Evolutionary conservation across 1,284 basidiomycete species (phyloP).

Genomic region (Inonotus obliquus): DNA sequence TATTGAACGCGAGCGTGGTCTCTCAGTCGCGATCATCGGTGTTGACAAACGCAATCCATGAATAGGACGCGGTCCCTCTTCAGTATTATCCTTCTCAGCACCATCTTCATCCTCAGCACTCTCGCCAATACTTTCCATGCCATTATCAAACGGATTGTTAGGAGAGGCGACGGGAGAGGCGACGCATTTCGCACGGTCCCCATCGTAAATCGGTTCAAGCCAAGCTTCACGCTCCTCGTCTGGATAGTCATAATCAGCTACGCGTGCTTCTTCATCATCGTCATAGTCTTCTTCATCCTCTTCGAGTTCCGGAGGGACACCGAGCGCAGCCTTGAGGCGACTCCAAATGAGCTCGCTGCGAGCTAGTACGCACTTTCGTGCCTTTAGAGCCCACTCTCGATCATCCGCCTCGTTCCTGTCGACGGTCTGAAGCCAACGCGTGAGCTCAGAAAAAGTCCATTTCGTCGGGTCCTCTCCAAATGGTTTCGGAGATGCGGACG

Average conservation of each 20-base stretch:
- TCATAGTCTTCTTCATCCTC: constrained; percentile 25
- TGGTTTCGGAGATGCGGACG: not conserved
- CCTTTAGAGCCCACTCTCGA: constrained; percentile 27
- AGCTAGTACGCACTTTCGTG: constrained; percentile 29
- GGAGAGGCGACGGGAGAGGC: constrained; percentile 14
- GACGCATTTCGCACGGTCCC: constrained; percentile 19
- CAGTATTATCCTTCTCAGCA: constrained; percentile 19
- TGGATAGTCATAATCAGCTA: constrained; percentile 2
- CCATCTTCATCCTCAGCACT: constrained; percentile 21
- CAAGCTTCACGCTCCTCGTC: constrained; percentile 18
- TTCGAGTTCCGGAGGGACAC: constrained; percentile 30
- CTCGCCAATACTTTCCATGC: constrained; percentile 28
- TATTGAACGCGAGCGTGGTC: constrained; percentile 11
- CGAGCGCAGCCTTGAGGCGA: constrained; percentile 30
- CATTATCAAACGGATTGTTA: constrained; percentile 1
- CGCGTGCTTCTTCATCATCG: constrained; percentile 19
- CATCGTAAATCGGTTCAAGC: constrained; percentile 23
- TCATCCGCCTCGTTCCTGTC: constrained; percentile 27
- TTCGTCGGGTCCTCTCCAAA: constrained; percentile 23
- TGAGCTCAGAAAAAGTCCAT: constrained; percentile 29
- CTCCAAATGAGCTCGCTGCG: constrained; percentile 33
- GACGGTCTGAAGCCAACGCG: constrained; percentile 28
- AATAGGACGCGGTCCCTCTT: constrained; percentile 2
- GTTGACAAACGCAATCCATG: constrained; percentile 19
- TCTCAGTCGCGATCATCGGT: constrained; percentile 18